Conservation (phyloP, 768 basidiomycete genomes). For the Russula olivacea region DNA sequence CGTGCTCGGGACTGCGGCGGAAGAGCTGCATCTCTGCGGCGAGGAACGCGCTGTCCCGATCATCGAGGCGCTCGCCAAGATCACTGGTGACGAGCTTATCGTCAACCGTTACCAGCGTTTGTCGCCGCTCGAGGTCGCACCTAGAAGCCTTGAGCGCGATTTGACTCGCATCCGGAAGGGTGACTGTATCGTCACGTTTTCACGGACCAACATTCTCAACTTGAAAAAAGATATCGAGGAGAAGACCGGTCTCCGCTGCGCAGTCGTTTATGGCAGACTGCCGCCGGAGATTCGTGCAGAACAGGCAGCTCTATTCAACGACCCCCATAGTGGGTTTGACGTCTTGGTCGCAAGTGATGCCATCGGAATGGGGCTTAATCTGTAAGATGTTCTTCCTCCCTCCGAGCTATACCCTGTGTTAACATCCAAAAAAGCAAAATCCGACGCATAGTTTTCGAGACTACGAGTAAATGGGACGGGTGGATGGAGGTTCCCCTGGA, state of each 20-base stretch:
- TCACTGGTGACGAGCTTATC: constrained; percentile 77
- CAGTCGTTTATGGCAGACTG: constrained; percentile 87
- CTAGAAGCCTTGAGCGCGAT: constrained; percentile 56
- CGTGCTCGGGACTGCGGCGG: constrained; percentile 66
- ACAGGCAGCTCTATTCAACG: constrained; percentile 90
- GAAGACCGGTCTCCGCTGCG: constrained; percentile 70
- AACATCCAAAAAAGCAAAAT: constrained; percentile 76
- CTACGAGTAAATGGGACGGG: constrained; percentile 58
- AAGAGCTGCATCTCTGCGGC: constrained; percentile 90
- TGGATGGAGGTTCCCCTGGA: constrained; percentile 42
- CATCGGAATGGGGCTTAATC: constrained; percentile 94
- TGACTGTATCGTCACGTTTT: constrained; percentile 90
- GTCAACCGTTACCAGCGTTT: constrained; percentile 84
- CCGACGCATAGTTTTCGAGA: constrained; percentile 74
- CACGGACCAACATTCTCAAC: constrained; percentile 65
- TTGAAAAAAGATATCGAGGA: constrained; percentile 69
- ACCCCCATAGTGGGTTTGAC: constrained; percentile 74
- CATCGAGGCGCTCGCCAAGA: constrained; percentile 58
- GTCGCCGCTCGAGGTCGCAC: constrained; percentile 71
- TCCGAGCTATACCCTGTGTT: not conserved
- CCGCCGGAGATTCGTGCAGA: constrained; percentile 90
- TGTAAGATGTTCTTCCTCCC: constrained; percentile 48
- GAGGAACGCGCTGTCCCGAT: constrained; percentile 88
- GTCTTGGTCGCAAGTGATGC: constrained; percentile 93
- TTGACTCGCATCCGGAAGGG: constrained; percentile 61